Conservation (phyloP, 495 filamentous ascomycete genomes). For the Chaetomium tenue region DNA sequence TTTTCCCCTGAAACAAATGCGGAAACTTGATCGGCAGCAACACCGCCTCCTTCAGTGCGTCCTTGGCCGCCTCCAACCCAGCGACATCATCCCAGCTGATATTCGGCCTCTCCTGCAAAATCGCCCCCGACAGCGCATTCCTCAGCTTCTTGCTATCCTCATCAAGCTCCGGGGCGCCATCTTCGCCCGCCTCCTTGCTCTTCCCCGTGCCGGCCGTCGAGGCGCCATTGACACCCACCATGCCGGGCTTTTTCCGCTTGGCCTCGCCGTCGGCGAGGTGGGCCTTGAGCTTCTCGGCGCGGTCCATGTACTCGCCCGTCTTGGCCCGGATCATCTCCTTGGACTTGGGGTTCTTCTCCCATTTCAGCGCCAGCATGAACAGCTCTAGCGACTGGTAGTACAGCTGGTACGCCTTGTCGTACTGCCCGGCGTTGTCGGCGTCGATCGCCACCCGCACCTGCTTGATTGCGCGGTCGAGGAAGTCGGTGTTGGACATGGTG, state of each 20-base stretch:
- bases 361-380: slow-evolving; percentile 96
- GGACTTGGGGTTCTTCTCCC: slow-evolving; percentile 94
- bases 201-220: slow-evolving; percentile 63
- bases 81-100: slow-evolving; percentile 97
- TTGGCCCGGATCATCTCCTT: slow-evolving; percentile 97
- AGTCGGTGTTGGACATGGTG: slow-evolving; percentile 94
- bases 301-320: slow-evolving; percentile 94
- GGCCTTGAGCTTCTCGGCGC: slow-evolving; percentile 93
- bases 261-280: slow-evolving; percentile 76
- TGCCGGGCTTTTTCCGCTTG: slow-evolving; percentile 68
- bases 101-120: slow-evolving; percentile 91
- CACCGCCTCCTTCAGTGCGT: slow-evolving; percentile 95
- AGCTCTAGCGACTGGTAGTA: slow-evolving; percentile 94
- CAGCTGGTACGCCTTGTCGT: slow-evolving; percentile 90
- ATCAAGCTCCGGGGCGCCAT: slow-evolving; percentile 67
- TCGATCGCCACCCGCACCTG: slow-evolving; percentile 97
- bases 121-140: slow-evolving; percentile 85
- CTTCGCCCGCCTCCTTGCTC: slow-evolving; percentile 49
- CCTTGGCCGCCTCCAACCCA: slow-evolving; percentile 92
- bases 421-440: slow-evolving; percentile 89
- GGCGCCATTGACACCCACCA: slow-evolving; percentile 84
- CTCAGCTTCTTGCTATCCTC: slow-evolving; percentile 93
- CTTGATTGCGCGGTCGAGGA: slow-evolving; percentile 91
- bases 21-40: slow-evolving; percentile 98
- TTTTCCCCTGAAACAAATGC: slow-evolving; percentile 92